These are phyloP conservation scores for Arthrobotrys conoides DNA, from an alignment of 2,329 filamentous ascomycete genomes.

Conservation along the genomic window DNA sequence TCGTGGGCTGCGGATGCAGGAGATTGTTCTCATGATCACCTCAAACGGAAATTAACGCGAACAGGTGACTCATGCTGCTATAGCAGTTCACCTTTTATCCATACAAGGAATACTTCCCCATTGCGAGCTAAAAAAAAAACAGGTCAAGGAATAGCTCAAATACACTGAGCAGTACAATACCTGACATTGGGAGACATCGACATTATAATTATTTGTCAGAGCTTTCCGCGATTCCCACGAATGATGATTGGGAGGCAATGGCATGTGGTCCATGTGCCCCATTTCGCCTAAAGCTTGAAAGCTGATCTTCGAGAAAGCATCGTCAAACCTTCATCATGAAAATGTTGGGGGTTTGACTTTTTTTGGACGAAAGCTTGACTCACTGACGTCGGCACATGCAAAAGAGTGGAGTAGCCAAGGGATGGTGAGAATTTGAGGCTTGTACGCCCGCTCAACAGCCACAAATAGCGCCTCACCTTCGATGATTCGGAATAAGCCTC, in stretches of 20 bases:
- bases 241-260: constrained; percentile 37
- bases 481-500: constrained; percentile 38
- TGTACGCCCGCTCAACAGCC: constrained; percentile 36
- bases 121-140: constrained; percentile 20
- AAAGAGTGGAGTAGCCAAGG: constrained; percentile 34
- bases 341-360: background rate
- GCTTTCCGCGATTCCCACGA: constrained; percentile 10
- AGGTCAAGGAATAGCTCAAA: background rate
- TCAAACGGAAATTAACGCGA: constrained; percentile 14
- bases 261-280: constrained; percentile 45
- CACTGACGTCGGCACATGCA: constrained; percentile 60
- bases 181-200: too few relatives aligned
- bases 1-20: constrained; percentile 27
- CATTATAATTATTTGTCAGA: constrained; percentile 44
- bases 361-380: constrained; percentile 43
- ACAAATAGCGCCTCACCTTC: constrained; percentile 41
- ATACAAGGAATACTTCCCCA: constrained; percentile 12
- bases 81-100: constrained; percentile 12
- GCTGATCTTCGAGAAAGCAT: constrained; percentile 18
- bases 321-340: background rate
- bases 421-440: constrained; percentile 52
- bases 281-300: constrained; percentile 5
- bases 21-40: constrained; percentile 54
- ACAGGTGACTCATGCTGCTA: constrained; percentile 43
- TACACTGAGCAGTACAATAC: too few relatives aligned